A percentile compares a stretch with the other conserved stretches of the same genome.
Evolutionary conservation across 345 rosid genomes (phyloP).

Genomic region (Syzygium oleosum): DNA sequence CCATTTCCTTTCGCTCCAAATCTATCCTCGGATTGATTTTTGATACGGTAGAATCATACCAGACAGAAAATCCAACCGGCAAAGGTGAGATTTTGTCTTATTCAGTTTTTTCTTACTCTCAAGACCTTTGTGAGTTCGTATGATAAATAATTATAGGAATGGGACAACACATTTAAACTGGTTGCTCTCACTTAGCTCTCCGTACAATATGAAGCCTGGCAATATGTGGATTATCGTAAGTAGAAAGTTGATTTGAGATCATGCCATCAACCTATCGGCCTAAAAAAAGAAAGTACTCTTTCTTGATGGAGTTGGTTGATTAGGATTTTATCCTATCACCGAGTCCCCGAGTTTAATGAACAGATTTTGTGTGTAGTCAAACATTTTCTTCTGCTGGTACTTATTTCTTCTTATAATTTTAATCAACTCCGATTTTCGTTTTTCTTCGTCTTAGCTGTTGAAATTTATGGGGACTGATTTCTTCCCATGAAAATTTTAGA

Average conservation of each 20-base stretch:
- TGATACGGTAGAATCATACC: neutral
- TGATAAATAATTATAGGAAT: neutral
- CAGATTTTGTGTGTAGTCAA: neutral
- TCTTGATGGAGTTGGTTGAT: neutral
- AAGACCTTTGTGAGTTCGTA: neutral
- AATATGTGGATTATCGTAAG: neutral
- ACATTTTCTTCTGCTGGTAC: neutral
- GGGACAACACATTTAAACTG: neutral
- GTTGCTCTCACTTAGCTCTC: neutral
- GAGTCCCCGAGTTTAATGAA: neutral
- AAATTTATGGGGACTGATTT: neutral
- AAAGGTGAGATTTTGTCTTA: neutral
- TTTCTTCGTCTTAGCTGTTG: neutral
- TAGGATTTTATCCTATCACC: neutral
- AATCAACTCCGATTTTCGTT: neutral
- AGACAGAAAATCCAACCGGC: neutral
- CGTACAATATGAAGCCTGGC: neutral
- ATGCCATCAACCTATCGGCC: neutral
- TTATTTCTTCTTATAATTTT: neutral
- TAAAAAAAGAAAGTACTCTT: neutral
- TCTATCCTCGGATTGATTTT: neutral
- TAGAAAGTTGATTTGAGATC: neutral
- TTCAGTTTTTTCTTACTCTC: neutral
- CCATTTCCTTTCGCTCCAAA: neutral
- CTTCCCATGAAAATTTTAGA: constrained; percentile 10